phyloP scores from a whole-genome alignment of 306 rosid species.

The Cucurbita maxima region DNA sequence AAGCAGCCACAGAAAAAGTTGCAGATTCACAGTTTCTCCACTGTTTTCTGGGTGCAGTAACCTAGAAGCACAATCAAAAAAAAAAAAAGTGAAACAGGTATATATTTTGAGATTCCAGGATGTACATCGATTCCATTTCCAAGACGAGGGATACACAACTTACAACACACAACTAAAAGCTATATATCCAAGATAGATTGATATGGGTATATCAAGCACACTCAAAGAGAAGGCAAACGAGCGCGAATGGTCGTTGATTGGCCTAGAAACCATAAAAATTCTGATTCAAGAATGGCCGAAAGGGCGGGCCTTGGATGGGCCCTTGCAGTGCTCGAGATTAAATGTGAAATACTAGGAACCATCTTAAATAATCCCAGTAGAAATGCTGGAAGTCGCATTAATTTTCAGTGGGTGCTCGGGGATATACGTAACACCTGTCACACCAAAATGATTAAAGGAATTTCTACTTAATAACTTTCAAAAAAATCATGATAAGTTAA shows the following conservation, averaged over 20 bases:
- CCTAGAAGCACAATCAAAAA: slow-evolving; percentile 20
- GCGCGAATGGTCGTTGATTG: slow-evolving; percentile 15
- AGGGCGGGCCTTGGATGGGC: not conserved
- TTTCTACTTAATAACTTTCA: not conserved
- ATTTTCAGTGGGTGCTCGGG: slow-evolving; percentile 66
- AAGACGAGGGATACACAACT: slow-evolving; percentile 18
- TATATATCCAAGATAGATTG: slow-evolving; percentile 14
- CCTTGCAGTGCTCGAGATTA: not conserved
- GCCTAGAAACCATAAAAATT: slow-evolving; percentile 6
- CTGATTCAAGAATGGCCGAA: slow-evolving; percentile 1
- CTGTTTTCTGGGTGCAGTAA: slow-evolving; percentile 13
- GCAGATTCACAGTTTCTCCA: not conserved
- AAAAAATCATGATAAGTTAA: not conserved
- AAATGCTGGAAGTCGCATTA: slow-evolving; percentile 66
- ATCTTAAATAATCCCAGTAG: slow-evolving; percentile 33
- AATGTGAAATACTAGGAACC: not conserved
- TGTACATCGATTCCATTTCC: slow-evolving; percentile 18
- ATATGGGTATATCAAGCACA: slow-evolving; percentile 16
- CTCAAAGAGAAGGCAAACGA: slow-evolving; percentile 6
- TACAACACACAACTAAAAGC: slow-evolving; percentile 4
- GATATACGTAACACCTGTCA: slow-evolving; percentile 58
- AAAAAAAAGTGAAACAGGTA: not conserved
- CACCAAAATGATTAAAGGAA: slow-evolving; percentile 16
- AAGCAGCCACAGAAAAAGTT: not conserved
- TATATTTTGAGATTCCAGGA: slow-evolving; percentile 21